Evolutionary conservation across 495 filamentous ascomycete genomes (phyloP), one percentile per base, ranked within the genome.

Genomic region (Trichoderma gamsii): DNA sequence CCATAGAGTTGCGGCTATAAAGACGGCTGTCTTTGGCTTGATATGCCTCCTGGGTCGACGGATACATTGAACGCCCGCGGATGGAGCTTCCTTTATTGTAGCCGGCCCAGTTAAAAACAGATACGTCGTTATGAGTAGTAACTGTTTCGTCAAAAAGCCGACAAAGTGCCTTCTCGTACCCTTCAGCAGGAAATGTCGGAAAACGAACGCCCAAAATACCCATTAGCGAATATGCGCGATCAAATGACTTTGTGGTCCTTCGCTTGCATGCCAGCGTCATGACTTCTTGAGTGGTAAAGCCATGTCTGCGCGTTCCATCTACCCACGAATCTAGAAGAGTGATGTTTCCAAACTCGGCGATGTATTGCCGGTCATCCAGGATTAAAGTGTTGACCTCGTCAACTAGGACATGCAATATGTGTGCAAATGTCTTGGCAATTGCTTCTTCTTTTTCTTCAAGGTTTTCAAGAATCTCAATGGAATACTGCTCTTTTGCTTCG

Each of bases 21-120:
- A 61, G 56, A 41, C 68, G 69, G 44, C 73, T 73, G 13, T 67
- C 65, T 0, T 67, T 66, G 21, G 71, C 70, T 9, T 72, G 71
- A 67, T 72, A 78, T 7, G 76, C 76, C 52, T 67, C 69, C 23
- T 73, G 75, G 6, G 71, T 71, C n/a, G 72, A 75, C 25, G 78
- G 78, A 65, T 78, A 79, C 65, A 79, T 67, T 0, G 76, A 78
- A 29, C 78, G 70, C 11, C 78, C 78, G 18, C 76, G 71, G 8
- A 79, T 72, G 1, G 74, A 72, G 23, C 76, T 80, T 0, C 78
- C 77, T 64, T 73, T 71, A 12, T 76, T 71, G 67, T 75, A 78
- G 7, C 78, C 77, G 8, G 73, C 72, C 78, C 78, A 80, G 70
- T 79, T 80, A 70, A 80, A 80, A 65, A 79, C 73, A 5, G 78